Base-by-base conservation (phyloP, 2,329 filamentous ascomycete genomes). In the Fusarium guadeloupense region DNA sequence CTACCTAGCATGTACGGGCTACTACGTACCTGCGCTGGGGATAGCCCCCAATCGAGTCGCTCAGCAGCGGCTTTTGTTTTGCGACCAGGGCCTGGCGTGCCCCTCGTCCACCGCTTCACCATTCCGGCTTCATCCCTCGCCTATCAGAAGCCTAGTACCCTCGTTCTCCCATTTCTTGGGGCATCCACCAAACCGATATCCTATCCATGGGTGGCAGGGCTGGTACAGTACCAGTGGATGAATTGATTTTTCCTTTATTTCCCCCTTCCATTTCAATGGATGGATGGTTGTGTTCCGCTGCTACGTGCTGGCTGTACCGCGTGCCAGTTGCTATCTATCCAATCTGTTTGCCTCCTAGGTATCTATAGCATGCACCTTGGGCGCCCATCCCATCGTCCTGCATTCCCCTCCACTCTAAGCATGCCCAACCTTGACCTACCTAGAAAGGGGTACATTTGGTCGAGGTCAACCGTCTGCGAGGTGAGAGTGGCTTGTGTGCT, bases 121-220 rank as follows among this genome's bases (percentile, higher is more conserved):
- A 59, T 48, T 56, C 60, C 59, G 60, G 59, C 60, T 63, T 64
- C 59, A 56, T 61, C 60, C 60, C 54, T 63, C 60, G 60, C 60
- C 60, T 63, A 63, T 63, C 60, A 63, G 60, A 59, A 54, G 28
- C 42, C 54, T 43, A 46, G 60, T 37, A 60, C 60, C 54, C 59
- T 63, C 54, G 59, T 44, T 64, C 60, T 61, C 60, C 54, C 59
- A 64, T 56, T 63, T 54, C 52, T 64, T 49, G 57, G 60, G 45
- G 60, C 49, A 43, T 34, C 54, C 59, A 63, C 60, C 51, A 40
- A 46, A 49, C 59, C 59, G 59, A 63, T 55, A 55, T 60, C 59
- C 39, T 52, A 59, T 35, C 54, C 55, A 59, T 46, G 55, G 31
- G 30, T 56, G 42, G 26, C 54, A 63, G 59, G 54, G 45, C 59